A percentile compares a stretch with the other conserved stretches of the same genome.
Evolutionary conservation across 768 basidiomycete genomes (phyloP).

Genomic region (Phaeotremella skinneri): DNA sequence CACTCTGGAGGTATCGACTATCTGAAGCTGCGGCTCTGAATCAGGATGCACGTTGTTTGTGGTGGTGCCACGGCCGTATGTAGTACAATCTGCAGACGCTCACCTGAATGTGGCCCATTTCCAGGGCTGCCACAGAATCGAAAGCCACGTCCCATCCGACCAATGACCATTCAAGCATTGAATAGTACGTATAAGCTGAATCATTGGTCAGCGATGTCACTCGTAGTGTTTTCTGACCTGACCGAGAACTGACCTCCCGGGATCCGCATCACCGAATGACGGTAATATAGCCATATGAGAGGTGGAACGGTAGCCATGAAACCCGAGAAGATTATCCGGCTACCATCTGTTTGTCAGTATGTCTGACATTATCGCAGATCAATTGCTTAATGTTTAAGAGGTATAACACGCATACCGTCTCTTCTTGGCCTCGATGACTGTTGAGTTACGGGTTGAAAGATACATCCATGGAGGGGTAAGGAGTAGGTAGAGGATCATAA

Average conservation of each 20-base stretch:
- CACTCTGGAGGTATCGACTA: background rate
- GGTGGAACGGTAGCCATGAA: slow-evolving; percentile 72
- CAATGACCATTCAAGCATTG: slow-evolving; percentile 77
- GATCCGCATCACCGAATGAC: slow-evolving; percentile 74
- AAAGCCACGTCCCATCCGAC: slow-evolving; percentile 48
- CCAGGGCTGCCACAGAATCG: slow-evolving; percentile 35
- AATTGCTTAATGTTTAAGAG: background rate
- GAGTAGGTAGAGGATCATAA: slow-evolving; percentile 83
- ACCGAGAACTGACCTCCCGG: slow-evolving; percentile 63
- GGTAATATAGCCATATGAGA: slow-evolving; percentile 77
- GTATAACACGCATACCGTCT: slow-evolving; percentile 30
- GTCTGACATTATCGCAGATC: background rate
- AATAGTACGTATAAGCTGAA: slow-evolving; percentile 77
- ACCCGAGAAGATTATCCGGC: slow-evolving; percentile 60
- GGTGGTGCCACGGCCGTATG: slow-evolving; percentile 24
- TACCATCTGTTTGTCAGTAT: slow-evolving; percentile 39
- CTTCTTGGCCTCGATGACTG: slow-evolving; percentile 21
- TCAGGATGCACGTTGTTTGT: background rate
- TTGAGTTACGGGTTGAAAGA: slow-evolving; percentile 63
- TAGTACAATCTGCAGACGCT: slow-evolving; percentile 5
- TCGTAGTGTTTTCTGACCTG: background rate
- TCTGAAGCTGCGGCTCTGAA: background rate
- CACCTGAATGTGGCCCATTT: slow-evolving; percentile 36
- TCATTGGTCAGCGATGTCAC: slow-evolving; percentile 4
- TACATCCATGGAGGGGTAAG: slow-evolving; percentile 88